Base-by-base conservation (phyloP, 2,329 filamentous ascomycete species). In the Grosmannia clavigera region DNA sequence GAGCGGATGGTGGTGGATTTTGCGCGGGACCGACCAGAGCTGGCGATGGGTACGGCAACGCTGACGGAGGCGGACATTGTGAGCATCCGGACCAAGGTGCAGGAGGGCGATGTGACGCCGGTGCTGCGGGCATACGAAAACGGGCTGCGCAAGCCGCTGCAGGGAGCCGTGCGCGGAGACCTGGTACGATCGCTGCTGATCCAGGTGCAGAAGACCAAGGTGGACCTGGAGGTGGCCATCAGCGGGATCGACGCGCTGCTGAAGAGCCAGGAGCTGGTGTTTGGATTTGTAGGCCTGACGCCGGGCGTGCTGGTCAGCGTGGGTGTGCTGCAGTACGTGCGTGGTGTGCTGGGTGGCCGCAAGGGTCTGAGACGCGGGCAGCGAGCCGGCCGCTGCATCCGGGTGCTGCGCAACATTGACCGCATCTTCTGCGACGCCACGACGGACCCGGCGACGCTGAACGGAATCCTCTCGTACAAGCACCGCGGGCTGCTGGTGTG, bases 1-100 rank as follows among this genome's bases (percentile, higher is more conserved):
- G 92, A 99, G 72, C 86, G 94, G 55, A 99, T 99, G 94, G 95
- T 99, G 4, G 87, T 99, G 46, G 94, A 97, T 66, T 99, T 99
- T 75, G 89, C 92, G 5, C 76, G 86, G 11, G 91, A 96, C 66
- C 90, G 91, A 67, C 88, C 90, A 1, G 79, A 83, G 58, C 80
- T 84, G 33, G 74, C 78, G 35, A 76, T 77, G 10, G 77, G 76
- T 0, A 69, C 67, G 1, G 65, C 77, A 6, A 72, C 79, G 7
- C 75, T 92, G 40, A 84, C 78, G 6, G 85, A 92, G 9, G 71
- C 77, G 1, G 84, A 96, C 67, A 83, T 96, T 38, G 78, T 82
- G 10, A 81, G 87, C 12, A 87, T 99, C 64, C 81, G 88, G 60
- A 76, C 80, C 58, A 92, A 89, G 70, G 91, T 99, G 27, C 84